Percentiles rank a stretch among this genome's conserved stretches.
Evolutionary conservation across 208 protist species (phyloP).

Genomic region (Acanthamoeba divionensis): DNA sequence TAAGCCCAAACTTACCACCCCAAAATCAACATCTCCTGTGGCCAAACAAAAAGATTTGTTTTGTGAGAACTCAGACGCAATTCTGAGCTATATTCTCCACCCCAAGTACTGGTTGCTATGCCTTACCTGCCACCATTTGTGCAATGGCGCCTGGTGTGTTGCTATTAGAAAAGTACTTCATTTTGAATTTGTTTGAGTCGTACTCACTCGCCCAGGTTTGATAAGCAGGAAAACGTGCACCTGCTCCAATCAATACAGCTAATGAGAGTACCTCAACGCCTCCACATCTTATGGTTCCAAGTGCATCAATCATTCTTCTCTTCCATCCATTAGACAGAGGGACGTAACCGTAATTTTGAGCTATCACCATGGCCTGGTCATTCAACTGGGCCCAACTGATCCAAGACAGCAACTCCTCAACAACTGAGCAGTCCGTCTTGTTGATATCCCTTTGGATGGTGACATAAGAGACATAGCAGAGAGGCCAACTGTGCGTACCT

Average conservation of each 20-base stretch:
- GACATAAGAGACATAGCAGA: slow-evolving; percentile 5
- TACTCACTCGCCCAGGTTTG: slow-evolving; percentile 20
- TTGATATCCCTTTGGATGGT: neutral
- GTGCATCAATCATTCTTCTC: slow-evolving; percentile 9
- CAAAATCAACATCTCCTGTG: too few species aligned
- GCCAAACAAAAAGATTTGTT: too few species aligned
- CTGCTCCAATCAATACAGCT: neutral
- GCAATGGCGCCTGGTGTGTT: too few species aligned
- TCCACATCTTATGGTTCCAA: neutral
- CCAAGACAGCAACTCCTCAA: neutral
- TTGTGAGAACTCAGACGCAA: too few species aligned
- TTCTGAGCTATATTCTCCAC: too few species aligned
- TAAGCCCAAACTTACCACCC: too few species aligned
- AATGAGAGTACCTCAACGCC: neutral
- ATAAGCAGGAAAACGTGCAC: neutral
- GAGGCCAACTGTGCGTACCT: neutral
- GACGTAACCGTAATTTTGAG: neutral
- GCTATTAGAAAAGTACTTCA: slow-evolving; percentile 21
- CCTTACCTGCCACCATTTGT: too few species aligned
- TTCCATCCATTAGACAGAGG: slow-evolving; percentile 4
- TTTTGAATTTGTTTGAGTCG: neutral
- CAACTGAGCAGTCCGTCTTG: neutral
- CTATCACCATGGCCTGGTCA: neutral
- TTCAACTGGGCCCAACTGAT: neutral
- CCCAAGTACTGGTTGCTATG: too few species aligned